Evolutionary conservation across 164 flowering plant species (phyloP), one percentile per base, ranked within the genome.

Genomic region (Cinnamomum micranthum): DNA sequence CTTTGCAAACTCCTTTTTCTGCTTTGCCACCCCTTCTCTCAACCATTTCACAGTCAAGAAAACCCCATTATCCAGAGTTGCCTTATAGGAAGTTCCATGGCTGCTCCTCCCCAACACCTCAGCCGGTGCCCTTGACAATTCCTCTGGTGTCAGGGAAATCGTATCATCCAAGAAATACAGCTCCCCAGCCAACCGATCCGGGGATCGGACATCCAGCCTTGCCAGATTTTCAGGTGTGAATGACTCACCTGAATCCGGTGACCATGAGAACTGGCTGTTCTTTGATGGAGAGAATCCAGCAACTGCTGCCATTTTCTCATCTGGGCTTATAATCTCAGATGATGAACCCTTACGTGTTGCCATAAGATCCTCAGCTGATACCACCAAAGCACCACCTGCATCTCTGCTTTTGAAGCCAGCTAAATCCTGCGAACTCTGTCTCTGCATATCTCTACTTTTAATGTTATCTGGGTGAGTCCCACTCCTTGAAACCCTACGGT

Each of bases 61-160:
- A 55, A 86, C 15, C 65, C 98, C 99, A 80, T 85, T 89, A 35
- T 94, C 98, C 65, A 94, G 79, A 19, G 94, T 88, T 28, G 99
- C 97, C 78, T 87, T 83, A 68, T 96, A 96, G 47, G 98, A 92
- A 60, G 99, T 96, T 68, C 99, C 98, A 79, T 96, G 99, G 84
- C 98, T 92, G 80, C 99, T 94, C 79, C 99, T 84, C 33, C 98
- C 99, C 74, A 96, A 79, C 5, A 96, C 99, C 82, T 94, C 99
- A n/a, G 99, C 99, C 19, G 99, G 99, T 7, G 99, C 98, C 84
- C 91, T 83, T 31, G 98, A 92, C 59, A 96, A 83, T 77, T 96
- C 98, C 84, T 96, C 98, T 3, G 97, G 93, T 20, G 98, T 90
- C 78, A 96, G 73, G 6, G 81, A 75, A 13, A 91, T 79, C 68